Conservation (phyloP, 192 early-diverging fungal genomes). For the Dimargaris cristalligena region DNA sequence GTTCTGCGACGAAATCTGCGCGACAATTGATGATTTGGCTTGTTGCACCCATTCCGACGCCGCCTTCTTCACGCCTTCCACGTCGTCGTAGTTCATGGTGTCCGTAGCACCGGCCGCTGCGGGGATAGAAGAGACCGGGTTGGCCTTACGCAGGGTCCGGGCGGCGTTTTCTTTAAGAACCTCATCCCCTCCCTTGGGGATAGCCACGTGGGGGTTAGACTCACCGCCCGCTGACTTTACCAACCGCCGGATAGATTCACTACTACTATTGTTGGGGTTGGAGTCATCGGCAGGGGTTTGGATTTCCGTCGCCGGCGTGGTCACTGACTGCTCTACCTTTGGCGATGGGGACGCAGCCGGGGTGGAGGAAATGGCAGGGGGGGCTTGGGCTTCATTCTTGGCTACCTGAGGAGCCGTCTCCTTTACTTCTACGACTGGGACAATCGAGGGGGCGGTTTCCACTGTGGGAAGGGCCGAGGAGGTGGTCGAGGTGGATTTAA, state of each 20-base stretch:
- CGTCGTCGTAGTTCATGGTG: constrained; percentile 3
- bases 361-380: too few relatives aligned
- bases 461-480: too few relatives aligned
- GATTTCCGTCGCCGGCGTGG: too few relatives aligned
- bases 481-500: too few relatives aligned
- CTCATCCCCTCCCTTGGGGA: neutral
- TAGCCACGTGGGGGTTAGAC: neutral
- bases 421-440: too few relatives aligned
- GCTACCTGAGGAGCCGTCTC: too few relatives aligned
- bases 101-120: neutral
- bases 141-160: neutral
- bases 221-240: neutral
- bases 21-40: neutral
- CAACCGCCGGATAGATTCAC: neutral
- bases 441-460: too few relatives aligned
- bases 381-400: too few relatives aligned
- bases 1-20: neutral
- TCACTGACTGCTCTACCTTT: too few relatives aligned
- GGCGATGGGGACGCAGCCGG: too few relatives aligned
- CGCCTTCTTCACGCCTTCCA: constrained; percentile 8
- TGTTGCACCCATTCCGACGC: constrained; percentile 6
- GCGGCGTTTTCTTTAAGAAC: neutral
- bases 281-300: neutral
- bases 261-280: neutral
- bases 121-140: too few relatives aligned